Percentiles rank a stretch among this genome's conserved stretches.
Conservation (phyloP, 306 rosid species). For the Rosa chinensis region DNA sequence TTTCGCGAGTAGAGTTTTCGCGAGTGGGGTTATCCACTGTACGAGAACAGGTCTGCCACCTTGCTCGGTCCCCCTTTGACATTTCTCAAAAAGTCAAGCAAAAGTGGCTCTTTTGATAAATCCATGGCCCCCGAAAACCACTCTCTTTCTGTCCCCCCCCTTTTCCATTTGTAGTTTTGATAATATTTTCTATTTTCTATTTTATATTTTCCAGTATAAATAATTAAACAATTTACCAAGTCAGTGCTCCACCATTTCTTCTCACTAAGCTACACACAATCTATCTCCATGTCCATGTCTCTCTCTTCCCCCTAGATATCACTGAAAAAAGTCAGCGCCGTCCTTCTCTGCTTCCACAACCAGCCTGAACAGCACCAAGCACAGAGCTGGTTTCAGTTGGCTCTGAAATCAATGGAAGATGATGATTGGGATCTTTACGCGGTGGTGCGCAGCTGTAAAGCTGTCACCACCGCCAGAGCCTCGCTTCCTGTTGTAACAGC, state of each 20-base stretch:
- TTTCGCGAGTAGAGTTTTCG: too few species aligned
- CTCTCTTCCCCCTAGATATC: slow-evolving; percentile 9
- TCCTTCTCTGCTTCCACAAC: slow-evolving; percentile 25
- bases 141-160: background rate
- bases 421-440: slow-evolving; percentile 84
- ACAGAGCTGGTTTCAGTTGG: background rate
- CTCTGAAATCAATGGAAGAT: slow-evolving; percentile 30
- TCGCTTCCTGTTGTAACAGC: background rate
- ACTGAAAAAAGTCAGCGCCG: slow-evolving; percentile 61
- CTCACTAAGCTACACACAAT: slow-evolving; percentile 16
- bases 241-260: slow-evolving; percentile 50
- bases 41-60: background rate
- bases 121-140: slow-evolving; percentile 22
- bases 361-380: background rate
- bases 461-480: slow-evolving; percentile 14
- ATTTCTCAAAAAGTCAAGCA: slow-evolving; percentile 39
- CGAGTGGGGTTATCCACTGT: background rate
- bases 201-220: slow-evolving; percentile 34
- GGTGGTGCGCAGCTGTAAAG: slow-evolving; percentile 60
- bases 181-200: background rate
- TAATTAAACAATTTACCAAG: slow-evolving; percentile 43
- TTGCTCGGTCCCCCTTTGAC: slow-evolving; percentile 33
- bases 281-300: slow-evolving; percentile 17
- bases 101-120: slow-evolving; percentile 25
- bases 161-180: too few species aligned